phyloP scores from a whole-genome alignment of 164 flowering plant species.

The Piper betle region DNA sequence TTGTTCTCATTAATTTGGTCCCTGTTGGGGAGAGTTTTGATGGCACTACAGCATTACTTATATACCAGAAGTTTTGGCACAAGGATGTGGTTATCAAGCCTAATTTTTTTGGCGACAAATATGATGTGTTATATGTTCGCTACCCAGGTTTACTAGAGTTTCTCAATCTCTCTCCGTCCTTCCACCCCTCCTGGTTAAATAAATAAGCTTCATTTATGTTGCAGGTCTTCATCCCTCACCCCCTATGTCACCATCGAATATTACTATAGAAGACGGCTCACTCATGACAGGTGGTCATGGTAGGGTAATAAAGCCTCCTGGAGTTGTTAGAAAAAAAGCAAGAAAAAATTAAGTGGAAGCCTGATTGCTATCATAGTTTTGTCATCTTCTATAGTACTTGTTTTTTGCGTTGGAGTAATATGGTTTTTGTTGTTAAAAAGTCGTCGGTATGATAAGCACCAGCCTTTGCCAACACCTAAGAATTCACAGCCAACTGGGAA shows the following conservation, averaged over 20 bases:
- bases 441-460: constrained; percentile 7
- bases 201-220: constrained; percentile 2
- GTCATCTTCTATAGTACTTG: constrained; percentile 39
- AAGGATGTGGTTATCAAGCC: constrained; percentile 37
- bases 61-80: constrained; percentile 48
- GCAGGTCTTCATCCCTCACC: constrained; percentile 67
- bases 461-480: constrained; percentile 17
- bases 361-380: constrained; percentile 51
- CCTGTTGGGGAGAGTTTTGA: constrained; percentile 57
- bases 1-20: constrained; percentile 52
- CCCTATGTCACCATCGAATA: constrained; percentile 33
- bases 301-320: constrained; percentile 50
- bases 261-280: constrained; percentile 35
- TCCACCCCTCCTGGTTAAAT: not conserved
- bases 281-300: constrained; percentile 31
- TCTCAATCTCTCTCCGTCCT: not conserved
- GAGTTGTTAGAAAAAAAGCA: constrained; percentile 45
- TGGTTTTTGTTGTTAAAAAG: constrained; percentile 35
- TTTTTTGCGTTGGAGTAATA: constrained; percentile 30
- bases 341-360: constrained; percentile 32
- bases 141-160: constrained; percentile 46
- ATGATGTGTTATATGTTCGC: constrained; percentile 55
- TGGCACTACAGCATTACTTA: constrained; percentile 42
- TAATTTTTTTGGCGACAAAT: constrained; percentile 42
- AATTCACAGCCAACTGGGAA: constrained; percentile 23